phyloP scores from a whole-genome alignment of 257 asterid genomes.

The Solanum okadae region DNA sequence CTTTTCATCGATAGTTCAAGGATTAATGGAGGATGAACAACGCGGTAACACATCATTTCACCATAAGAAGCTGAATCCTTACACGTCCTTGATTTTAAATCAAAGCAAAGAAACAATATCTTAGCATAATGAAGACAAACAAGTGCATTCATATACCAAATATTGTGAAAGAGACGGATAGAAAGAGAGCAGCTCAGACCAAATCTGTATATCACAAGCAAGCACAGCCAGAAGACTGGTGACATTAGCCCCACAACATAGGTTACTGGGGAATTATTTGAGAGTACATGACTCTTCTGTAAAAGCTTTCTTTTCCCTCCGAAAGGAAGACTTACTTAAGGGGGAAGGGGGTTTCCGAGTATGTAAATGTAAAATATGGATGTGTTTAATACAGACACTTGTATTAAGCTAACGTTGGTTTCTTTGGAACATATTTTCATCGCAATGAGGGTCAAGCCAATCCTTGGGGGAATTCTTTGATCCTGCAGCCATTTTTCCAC shows the following conservation, averaged over 20 bases:
- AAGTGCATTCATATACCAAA: background rate
- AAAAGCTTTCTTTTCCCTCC: background rate
- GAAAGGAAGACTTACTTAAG: background rate
- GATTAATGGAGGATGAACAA: background rate
- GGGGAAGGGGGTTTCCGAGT: background rate
- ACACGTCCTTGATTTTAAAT: background rate
- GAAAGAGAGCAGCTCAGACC: background rate
- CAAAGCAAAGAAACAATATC: background rate
- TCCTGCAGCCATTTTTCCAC: conserved; percentile 35
- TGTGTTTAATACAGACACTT: background rate
- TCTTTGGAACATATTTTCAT: conserved; percentile 71
- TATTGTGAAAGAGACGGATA: background rate
- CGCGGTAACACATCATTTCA: background rate
- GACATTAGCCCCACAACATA: background rate
- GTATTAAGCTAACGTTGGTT: conserved; percentile 7
- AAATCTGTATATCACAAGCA: background rate
- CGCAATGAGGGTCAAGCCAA: conserved; percentile 97
- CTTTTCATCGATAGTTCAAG: background rate
- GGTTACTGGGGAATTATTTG: background rate
- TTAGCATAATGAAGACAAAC: background rate
- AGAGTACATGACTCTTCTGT: background rate
- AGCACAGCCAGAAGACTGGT: background rate
- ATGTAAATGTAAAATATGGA: background rate
- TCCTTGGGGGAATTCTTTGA: conserved; percentile 54
- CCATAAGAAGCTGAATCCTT: background rate